Percentiles rank a stretch among this genome's conserved stretches.
Conservation (phyloP, 371 early-diverging fungal species). For the Mortierella sp. region DNA sequence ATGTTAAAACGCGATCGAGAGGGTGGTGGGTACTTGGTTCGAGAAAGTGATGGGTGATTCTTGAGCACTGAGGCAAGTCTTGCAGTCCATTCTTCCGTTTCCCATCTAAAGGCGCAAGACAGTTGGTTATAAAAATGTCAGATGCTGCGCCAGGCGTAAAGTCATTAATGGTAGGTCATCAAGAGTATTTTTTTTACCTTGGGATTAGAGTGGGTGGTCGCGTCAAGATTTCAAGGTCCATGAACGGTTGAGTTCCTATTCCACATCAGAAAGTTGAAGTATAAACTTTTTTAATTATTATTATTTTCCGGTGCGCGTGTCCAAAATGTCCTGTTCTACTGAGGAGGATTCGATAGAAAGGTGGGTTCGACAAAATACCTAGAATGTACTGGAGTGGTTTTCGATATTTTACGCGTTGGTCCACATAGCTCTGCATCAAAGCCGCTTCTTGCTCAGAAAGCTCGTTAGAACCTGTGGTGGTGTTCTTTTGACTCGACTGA, state of each 20-base stretch:
- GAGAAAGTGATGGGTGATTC: conserved; percentile 8
- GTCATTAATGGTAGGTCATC: too few species aligned
- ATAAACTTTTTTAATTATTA: not conserved
- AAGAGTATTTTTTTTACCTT: conserved; percentile 56
- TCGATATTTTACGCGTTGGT: conserved; percentile 63
- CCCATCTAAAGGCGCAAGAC: conserved; percentile 68
- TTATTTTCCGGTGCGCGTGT: too few species aligned
- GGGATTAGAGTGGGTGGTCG: conserved; percentile 87
- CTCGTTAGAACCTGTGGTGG: not conserved
- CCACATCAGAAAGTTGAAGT: not conserved
- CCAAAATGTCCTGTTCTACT: too few species aligned
- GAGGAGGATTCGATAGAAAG: too few species aligned
- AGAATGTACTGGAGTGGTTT: conserved; percentile 92
- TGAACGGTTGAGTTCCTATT: conserved; percentile 83
- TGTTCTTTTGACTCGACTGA: too few species aligned
- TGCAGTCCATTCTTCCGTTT: conserved; percentile 93
- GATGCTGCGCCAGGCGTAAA: too few species aligned
- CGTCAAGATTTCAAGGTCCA: conserved; percentile 76
- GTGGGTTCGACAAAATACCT: too few species aligned
- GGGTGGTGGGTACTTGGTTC: conserved; percentile 16
- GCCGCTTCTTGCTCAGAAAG: conserved; percentile 23
- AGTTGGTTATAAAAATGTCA: too few species aligned
- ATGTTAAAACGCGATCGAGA: conserved; percentile 60
- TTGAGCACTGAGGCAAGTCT: conserved; percentile 60
- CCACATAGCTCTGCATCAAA: conserved; percentile 53